Base-by-base conservation (phyloP, 306 rosid species). In the Gastrolobium villosum region DNA sequence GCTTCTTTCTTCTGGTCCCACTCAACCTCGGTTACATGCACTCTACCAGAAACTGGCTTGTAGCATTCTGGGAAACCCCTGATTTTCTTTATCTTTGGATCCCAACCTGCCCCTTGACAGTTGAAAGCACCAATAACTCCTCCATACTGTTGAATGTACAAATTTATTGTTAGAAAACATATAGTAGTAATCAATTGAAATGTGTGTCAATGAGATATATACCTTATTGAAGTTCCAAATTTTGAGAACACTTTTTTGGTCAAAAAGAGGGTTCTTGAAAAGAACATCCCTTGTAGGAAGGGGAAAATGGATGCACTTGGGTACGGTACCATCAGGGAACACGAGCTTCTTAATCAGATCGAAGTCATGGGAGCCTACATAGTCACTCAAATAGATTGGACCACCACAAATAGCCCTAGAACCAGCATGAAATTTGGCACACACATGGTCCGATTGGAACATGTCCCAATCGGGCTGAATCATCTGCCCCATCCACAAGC, bases 71-170 rank as follows among this genome's bases (percentile, higher is more conserved):
- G 69, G 81, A 79, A 81, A 50, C 97, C 95, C 68, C 79, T 90
- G 70, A 92, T 75, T 37, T 78, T 84, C 8, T 85, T 72, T 65
- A 65, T 82, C 80, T 92, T 84, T 4, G 95, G 89, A 70, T 89
- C 97, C 99, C 95, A 94, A 7, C 99, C 95, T 10, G 91, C 96
- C 34, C 97, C 97, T 89, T 94, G 99, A 75, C 95, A 94, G 63
- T 94, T 90, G 85, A 92, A 94, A 44, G 93, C 91, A 46, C 99
- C 99, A 70, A 94, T 83, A 60, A 94, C 97, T 11, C 95, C 97
- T 56, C 97, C 90, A 79, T 75, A 87, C 97, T 94, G 88, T 75
- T 82, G 76, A 44, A 82, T 5, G 7, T 60, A 72, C 72, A 49
- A 71, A 34, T 13, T 60, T 65, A 43, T 20, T 35, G 65, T 31